Base-by-base conservation (phyloP, 2,329 filamentous ascomycete genomes). In the Curvularia verruculosa region DNA sequence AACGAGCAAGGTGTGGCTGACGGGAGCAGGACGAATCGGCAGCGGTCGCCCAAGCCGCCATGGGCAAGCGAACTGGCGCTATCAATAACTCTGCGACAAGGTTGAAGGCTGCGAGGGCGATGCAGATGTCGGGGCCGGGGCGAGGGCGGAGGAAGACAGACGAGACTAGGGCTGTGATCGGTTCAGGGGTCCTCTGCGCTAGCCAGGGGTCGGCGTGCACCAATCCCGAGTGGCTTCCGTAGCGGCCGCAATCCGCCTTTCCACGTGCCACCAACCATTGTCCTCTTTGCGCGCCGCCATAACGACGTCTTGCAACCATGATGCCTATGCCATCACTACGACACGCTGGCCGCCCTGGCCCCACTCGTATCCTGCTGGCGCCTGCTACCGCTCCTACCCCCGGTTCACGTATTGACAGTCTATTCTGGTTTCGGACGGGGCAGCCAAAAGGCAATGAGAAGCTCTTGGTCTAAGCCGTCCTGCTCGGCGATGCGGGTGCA, bases 381-480 rank as follows among this genome's bases (percentile, higher is more conserved):
- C 55, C 51, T 49, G 51, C 41, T 54, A 54, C 65, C 60, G 64
- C 61, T 66, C 60, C 60, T 18, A 61, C 53, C 60, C 53, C 54
- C 51, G 53, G 58, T 47, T 63, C 52, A 58, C 52, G 48, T 41
- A 41, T 44, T 57, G 31, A 26, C 28, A n/a, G 49, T 44, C 59
- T 49, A 48, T 49, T 44, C 59, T 48, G 54, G 54, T 51, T 58
- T 51, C 52, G 52, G 46, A 63, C 49, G 47, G 57, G 51, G 54
- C 45, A 24, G 13, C n/a, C 29, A 26, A 36, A 59, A 61, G 49
- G 54, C 61, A 64, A 62, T 63, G 60, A 62, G 62, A 41, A 29
- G 23, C 48, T 34, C 34, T 37, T 34, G 37, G 53, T 54, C 31
- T 40, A 54, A 23, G 50, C 40, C 50, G 34, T 46, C 50, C 37